A percentile compares a stretch with the other conserved stretches of the same genome.
These are phyloP conservation scores for Populus tomentosa DNA, from an alignment of 441 rosid genomes.

Conservation along the genomic window DNA sequence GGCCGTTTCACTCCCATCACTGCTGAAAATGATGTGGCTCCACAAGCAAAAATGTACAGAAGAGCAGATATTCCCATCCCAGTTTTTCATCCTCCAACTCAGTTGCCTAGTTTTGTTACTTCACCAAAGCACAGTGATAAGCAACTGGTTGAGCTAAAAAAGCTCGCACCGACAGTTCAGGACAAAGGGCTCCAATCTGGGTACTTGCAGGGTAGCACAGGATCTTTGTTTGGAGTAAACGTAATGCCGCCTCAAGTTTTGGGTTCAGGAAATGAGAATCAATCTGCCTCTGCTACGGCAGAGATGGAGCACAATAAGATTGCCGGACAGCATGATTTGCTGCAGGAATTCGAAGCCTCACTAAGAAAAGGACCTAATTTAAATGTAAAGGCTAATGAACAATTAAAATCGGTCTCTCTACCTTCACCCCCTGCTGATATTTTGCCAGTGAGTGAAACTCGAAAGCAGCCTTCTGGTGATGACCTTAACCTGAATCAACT, in stretches of 20 bases:
- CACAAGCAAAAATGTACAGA: conserved; percentile 46
- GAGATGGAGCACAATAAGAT: conserved; percentile 21
- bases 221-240: conserved; percentile 19
- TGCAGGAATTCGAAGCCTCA: conserved; percentile 23
- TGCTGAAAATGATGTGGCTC: conserved; percentile 72
- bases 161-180: conserved; percentile 17
- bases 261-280: conserved; percentile 27
- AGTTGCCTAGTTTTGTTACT: conserved; percentile 16
- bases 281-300: conserved; percentile 19
- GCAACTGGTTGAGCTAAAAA: conserved; percentile 33
- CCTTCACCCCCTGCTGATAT: conserved; percentile 27
- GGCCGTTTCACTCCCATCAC: conserved; percentile 48
- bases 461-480: conserved; percentile 23
- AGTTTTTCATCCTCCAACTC: conserved; percentile 21
- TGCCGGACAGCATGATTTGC: conserved; percentile 18
- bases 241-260: conserved; percentile 14
- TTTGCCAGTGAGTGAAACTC: conserved; percentile 30
- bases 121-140: conserved; percentile 22
- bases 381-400: conserved; percentile 20
- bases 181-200: conserved; percentile 20
- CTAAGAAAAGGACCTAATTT: conserved; percentile 16
- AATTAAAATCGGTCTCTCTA: conserved; percentile 19
- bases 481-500: conserved; percentile 22
- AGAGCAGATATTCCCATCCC: conserved; percentile 49
- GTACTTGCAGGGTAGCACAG: conserved; percentile 24